Evolutionary conservation across 2,329 filamentous ascomycete genomes (phyloP).

Genomic region (Apiospora kogelbergensis): DNA sequence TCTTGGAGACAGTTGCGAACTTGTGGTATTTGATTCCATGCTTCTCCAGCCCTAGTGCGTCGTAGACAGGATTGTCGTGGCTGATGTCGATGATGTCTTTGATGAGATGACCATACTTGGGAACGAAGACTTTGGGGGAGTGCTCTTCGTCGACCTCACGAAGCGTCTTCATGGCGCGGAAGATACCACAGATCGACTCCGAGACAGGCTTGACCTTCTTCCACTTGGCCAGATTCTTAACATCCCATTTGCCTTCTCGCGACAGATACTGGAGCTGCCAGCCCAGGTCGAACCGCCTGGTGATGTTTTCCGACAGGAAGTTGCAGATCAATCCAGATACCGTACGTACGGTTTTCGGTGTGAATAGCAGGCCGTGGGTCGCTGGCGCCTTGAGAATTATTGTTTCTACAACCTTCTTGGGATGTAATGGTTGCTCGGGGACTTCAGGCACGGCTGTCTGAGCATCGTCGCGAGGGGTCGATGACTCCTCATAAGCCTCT

Average conservation of each 20-base stretch:
- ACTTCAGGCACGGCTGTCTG: slow-evolving; percentile 31
- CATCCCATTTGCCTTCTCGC: slow-evolving; percentile 93
- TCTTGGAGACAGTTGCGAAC: slow-evolving; percentile 88
- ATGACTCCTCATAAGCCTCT: slow-evolving; percentile 38
- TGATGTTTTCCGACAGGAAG: slow-evolving; percentile 75
- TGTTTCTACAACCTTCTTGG: slow-evolving; percentile 61
- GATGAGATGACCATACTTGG: slow-evolving; percentile 54
- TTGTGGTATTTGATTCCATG: slow-evolving; percentile 76
- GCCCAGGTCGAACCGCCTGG: slow-evolving; percentile 73
- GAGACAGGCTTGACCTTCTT: slow-evolving; percentile 76
- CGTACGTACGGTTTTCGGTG: slow-evolving; percentile 70
- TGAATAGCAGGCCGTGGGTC: slow-evolving; percentile 84
- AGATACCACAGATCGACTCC: slow-evolving; percentile 72
- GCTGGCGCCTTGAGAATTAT: slow-evolving; percentile 70
- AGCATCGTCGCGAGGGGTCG: slow-evolving; percentile 49
- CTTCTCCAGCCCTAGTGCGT: slow-evolving; percentile 67
- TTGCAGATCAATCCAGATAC: slow-evolving; percentile 80
- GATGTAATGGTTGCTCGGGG: slow-evolving; percentile 48
- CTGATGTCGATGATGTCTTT: slow-evolving; percentile 86
- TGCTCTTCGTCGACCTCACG: slow-evolving; percentile 85
- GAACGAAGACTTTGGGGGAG: slow-evolving; percentile 68
- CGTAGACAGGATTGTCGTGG: slow-evolving; percentile 87
- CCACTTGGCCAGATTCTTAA: slow-evolving; percentile 96
- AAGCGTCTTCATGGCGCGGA: slow-evolving; percentile 90
- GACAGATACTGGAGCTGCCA: slow-evolving; percentile 92